Evolutionary conservation across 805 yeast species (phyloP).

Genomic region (Yarrowia sp.): DNA sequence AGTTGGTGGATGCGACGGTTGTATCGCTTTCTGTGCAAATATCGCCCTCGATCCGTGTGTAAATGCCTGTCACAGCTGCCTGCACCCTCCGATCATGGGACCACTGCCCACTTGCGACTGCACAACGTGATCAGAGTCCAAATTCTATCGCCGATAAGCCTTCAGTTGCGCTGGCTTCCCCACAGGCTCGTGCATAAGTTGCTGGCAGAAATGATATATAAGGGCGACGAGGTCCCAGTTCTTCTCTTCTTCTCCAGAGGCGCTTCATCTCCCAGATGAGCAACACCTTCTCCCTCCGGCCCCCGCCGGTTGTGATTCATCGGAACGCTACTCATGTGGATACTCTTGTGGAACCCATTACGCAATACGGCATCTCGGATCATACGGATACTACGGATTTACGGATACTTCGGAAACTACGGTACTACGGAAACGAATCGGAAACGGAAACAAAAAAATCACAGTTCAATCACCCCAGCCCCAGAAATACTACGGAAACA

Average conservation of each 20-base stretch:
- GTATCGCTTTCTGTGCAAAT: no score
- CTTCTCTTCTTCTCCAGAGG: not conserved
- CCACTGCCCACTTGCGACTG: not conserved
- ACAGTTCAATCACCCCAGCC: conserved; percentile 3
- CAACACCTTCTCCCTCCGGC: not conserved
- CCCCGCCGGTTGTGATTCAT: conserved; percentile 3
- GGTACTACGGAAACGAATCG: not conserved
- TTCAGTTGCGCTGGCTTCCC: conserved; percentile 8
- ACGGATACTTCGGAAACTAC: not conserved
- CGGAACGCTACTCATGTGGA: not conserved
- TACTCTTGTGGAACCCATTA: not conserved
- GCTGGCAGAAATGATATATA: not conserved
- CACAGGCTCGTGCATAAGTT: conserved; percentile 2
- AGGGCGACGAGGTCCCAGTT: not conserved
- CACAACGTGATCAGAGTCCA: not conserved
- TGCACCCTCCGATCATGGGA: not conserved
- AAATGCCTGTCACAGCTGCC: no score
- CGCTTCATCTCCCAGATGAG: not conserved
- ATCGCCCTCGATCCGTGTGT: no score
- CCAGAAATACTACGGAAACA: conserved; percentile 12
- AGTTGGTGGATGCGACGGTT: no score
- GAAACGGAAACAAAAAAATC: not conserved
- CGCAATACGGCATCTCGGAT: no score
- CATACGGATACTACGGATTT: not conserved
- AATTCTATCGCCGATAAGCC: not conserved